Evolutionary conservation across 768 basidiomycete genomes (phyloP).

Genomic region (Kwoniella pini): DNA sequence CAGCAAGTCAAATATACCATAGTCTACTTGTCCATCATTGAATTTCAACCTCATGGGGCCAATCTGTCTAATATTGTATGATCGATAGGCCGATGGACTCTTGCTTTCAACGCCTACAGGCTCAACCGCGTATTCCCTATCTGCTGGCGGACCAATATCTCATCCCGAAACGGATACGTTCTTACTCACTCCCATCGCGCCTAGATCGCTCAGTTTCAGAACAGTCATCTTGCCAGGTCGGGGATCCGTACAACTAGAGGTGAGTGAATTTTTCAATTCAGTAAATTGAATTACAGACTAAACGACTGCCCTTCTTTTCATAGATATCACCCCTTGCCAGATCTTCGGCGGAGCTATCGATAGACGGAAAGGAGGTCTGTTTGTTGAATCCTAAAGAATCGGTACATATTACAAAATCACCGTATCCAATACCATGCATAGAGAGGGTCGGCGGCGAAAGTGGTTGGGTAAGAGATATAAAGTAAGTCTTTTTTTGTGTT

Average conservation of each 20-base stretch:
- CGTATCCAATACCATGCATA: slow-evolving; percentile 89
- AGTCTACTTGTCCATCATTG: background rate
- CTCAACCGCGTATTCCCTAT: slow-evolving; percentile 93
- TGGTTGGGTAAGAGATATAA: slow-evolving; percentile 97
- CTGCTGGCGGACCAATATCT: slow-evolving; percentile 92
- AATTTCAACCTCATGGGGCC: slow-evolving; percentile 12
- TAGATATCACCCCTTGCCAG: slow-evolving; percentile 84
- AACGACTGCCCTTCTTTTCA: background rate
- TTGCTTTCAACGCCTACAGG: slow-evolving; percentile 95
- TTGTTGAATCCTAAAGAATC: slow-evolving; percentile 80
- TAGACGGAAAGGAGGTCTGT: slow-evolving; percentile 87
- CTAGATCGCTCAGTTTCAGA: slow-evolving; percentile 85
- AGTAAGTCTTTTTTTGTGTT: slow-evolving; percentile 33
- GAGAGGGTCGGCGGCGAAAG: slow-evolving; percentile 66
- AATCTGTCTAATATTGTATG: too few relatives aligned
- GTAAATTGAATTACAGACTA: background rate
- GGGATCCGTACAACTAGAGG: slow-evolving; percentile 54
- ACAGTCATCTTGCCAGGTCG: slow-evolving; percentile 78
- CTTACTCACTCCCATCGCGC: slow-evolving; percentile 93
- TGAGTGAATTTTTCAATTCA: slow-evolving; percentile 27
- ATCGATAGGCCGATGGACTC: slow-evolving; percentile 77
- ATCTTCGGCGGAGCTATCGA: slow-evolving; percentile 82
- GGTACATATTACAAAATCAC: slow-evolving; percentile 79
- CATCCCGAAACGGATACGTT: slow-evolving; percentile 88
- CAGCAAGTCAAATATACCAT: slow-evolving; percentile 7